phyloP scores from a whole-genome alignment of 2,329 filamentous ascomycete species.

The Huntiella bhutanensis region DNA sequence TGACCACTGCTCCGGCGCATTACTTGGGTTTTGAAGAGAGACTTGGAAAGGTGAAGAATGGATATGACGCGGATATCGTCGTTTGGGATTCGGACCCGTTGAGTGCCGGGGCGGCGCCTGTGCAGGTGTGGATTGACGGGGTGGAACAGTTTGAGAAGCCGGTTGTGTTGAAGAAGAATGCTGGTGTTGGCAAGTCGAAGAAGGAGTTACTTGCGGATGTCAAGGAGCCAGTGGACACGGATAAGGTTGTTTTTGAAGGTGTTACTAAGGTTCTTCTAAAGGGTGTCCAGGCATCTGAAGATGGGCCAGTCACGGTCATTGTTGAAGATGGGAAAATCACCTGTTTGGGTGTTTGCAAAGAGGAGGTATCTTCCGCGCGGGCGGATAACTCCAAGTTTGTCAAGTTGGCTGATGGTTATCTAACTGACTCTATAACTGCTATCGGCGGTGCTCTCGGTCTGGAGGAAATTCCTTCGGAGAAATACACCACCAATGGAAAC shows the following conservation, averaged over 20 bases:
- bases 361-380: constrained; percentile 22
- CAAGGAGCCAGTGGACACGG: constrained; percentile 21
- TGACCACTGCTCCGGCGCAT: constrained; percentile 40
- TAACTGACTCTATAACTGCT: constrained; percentile 41
- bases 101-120: constrained; percentile 37
- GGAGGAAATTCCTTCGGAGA: constrained; percentile 41
- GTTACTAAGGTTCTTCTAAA: constrained; percentile 20
- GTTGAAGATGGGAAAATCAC: constrained; percentile 32
- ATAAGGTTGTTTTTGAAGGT: constrained; percentile 35
- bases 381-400: constrained; percentile 1
- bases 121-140: constrained; percentile 47
- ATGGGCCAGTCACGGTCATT: constrained; percentile 26
- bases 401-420: constrained; percentile 35
- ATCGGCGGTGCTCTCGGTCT: constrained; percentile 43
- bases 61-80: constrained; percentile 41
- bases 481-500: constrained; percentile 31
- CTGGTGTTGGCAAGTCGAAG: constrained; percentile 18
- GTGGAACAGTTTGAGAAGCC: constrained; percentile 35
- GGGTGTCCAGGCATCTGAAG: constrained; percentile 6
- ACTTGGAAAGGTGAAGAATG: constrained; percentile 41
- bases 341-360: constrained; percentile 35
- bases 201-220: constrained; percentile 22
- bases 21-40: constrained; percentile 37
- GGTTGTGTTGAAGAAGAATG: constrained; percentile 33
- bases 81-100: constrained; percentile 46